Conservation (phyloP, 257 asterid genomes). For the Thymus mandschuricus region DNA sequence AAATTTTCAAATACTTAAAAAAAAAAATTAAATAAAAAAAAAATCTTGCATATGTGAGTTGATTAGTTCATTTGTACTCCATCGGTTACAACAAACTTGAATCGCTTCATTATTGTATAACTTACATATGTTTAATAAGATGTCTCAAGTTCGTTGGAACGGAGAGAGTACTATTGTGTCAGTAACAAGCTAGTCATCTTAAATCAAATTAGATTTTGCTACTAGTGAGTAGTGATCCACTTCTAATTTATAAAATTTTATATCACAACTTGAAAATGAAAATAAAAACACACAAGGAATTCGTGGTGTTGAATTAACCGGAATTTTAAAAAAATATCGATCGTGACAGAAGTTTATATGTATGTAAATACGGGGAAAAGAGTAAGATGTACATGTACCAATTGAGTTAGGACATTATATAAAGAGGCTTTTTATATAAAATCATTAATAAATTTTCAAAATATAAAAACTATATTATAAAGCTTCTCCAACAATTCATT, state of each 20-base stretch:
- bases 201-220: too few relatives aligned
- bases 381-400: background rate
- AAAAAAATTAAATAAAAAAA: too few relatives aligned
- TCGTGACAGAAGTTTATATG: background rate
- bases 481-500: background rate
- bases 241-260: background rate
- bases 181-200: too few relatives aligned
- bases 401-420: slow-evolving; percentile 20
- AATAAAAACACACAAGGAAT: background rate
- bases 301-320: background rate
- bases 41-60: too few relatives aligned
- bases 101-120: too few relatives aligned
- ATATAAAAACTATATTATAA: background rate
- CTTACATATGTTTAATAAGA: too few relatives aligned
- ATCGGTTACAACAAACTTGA: too few relatives aligned
- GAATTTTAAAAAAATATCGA: background rate
- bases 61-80: too few relatives aligned
- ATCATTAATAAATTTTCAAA: background rate
- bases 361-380: background rate
- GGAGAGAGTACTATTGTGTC: too few relatives aligned
- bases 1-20: too few relatives aligned
- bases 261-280: background rate
- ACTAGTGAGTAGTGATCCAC: background rate
- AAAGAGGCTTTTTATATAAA: slow-evolving; percentile 20
- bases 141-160: too few relatives aligned